Conservation (phyloP, 1,284 basidiomycete genomes). For the Fomitiporia mediterranea region DNA sequence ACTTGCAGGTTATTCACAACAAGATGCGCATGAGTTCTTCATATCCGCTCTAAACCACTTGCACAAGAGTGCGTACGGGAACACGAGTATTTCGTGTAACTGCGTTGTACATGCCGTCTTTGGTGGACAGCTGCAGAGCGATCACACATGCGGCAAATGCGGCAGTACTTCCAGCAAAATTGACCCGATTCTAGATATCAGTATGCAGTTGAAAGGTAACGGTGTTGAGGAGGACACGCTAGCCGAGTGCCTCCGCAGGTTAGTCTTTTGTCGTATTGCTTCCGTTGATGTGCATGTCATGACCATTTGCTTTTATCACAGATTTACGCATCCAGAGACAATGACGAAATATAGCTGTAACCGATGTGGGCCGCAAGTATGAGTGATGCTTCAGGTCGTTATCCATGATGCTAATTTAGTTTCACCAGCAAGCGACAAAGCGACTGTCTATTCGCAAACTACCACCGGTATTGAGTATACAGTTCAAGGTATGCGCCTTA, state of each 20-base stretch:
- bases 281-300: not conserved
- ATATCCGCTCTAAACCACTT: constrained; percentile 79
- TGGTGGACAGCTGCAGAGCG: constrained; percentile 81
- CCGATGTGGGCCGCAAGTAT: constrained; percentile 46
- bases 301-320: constrained; percentile 26
- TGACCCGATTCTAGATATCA: constrained; percentile 91
- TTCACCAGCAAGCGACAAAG: constrained; percentile 71
- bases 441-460: constrained; percentile 81
- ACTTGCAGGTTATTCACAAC: constrained; percentile 88
- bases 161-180: constrained; percentile 73
- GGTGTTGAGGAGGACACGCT: constrained; percentile 53
- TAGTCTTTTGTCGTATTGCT: constrained; percentile 20
- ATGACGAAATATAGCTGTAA: constrained; percentile 65
- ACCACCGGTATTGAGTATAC: constrained; percentile 89
- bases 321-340: constrained; percentile 75
- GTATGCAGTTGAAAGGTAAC: constrained; percentile 74
- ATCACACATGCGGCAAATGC: constrained; percentile 82
- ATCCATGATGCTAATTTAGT: not conserved
- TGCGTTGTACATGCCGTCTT: constrained; percentile 94
- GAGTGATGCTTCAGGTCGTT: not conserved
- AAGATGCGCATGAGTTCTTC: constrained; percentile 92
- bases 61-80: constrained; percentile 73
- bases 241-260: constrained; percentile 67
- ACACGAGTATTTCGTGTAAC: constrained; percentile 73
- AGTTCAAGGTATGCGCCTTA: constrained; percentile 75